phyloP scores from a whole-genome alignment of 73 alveolate genomes.

The Durusdinium trenchii region DNA sequence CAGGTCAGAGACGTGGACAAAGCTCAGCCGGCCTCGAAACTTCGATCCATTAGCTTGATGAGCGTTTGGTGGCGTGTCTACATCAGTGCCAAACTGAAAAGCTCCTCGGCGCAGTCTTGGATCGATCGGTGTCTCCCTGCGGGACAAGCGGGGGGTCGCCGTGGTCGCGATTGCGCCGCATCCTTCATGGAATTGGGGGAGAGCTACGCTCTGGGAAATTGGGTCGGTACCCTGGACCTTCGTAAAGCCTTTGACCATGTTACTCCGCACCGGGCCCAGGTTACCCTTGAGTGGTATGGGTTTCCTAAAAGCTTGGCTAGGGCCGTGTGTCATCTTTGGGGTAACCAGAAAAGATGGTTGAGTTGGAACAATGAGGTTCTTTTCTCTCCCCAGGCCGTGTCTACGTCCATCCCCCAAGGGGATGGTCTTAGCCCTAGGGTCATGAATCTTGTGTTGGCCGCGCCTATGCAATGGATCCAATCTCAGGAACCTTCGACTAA shows the following conservation, averaged over 20 bases:
- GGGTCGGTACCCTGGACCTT: conserved; percentile 2
- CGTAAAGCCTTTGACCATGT: conserved; percentile 19
- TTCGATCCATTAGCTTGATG: background rate
- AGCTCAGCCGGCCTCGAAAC: background rate
- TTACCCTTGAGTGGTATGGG: conserved; percentile 27
- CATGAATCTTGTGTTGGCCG: background rate
- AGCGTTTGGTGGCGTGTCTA: conserved; percentile 5
- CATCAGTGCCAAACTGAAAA: background rate
- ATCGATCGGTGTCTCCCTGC: background rate
- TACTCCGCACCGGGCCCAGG: background rate
- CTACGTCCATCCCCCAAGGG: conserved; percentile 28
- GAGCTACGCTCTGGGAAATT: background rate
- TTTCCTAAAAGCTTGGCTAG: background rate
- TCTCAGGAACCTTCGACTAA: background rate
- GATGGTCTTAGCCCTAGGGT: background rate
- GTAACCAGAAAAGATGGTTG: background rate
- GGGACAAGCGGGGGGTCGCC: background rate
- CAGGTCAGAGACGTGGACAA: background rate
- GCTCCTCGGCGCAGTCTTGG: background rate
- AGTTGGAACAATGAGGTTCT: background rate
- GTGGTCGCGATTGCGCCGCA: background rate
- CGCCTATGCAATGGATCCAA: background rate
- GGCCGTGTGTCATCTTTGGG: background rate
- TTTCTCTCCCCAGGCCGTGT: background rate
- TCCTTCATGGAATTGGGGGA: background rate